Evolutionary conservation across 208 protist species (phyloP), one percentile per base, ranked within the genome.

Genomic region (Leishmania tarentolae): DNA sequence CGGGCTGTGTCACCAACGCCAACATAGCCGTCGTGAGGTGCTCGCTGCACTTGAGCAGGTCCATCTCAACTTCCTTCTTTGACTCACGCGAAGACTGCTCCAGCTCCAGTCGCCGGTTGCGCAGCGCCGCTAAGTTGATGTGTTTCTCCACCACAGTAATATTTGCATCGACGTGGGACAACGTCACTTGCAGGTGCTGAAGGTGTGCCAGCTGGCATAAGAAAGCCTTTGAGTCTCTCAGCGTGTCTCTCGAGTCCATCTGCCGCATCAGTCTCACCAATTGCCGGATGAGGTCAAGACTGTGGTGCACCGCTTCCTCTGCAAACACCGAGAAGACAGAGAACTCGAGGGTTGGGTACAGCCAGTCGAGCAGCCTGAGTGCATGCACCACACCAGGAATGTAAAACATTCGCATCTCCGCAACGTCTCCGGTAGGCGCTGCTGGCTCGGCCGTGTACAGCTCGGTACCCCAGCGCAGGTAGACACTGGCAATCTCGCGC

Each of bases 311-410:
- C n/a, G 92, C 91, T 81, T 97, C 94, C 81, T 95, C 92, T 4
- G 94, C 93, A 88, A 96, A 96, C 17, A 94, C 92, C 35, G 93
- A 92, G 81, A 97, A 97, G 61, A 96, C 90, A 73, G 90, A 87
- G 80, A 95, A 92, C 85, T 96, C 91, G 11, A 97, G 79, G n/a
- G 90, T 92, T 40, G 91, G 91, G 80, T 97, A 96, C 17, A 97
- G 88, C 56, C 90, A 84, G 9, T 89, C 79, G 52, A 97, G 82
- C 76, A 97, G 83, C 44, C 80, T 69, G 57, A 96, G 87, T 7
- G 92, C 92, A 66, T 91, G 86, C 11, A 81, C 83, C 21, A 97
- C 84, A 15, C 87, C 88, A 2, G 87, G 86, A 50, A 95, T 81
- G 66, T 87, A 94, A 15, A 78, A 81, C 82, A 93, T 83, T 59